Percentiles rank a stretch among this genome's conserved stretches.
Evolutionary conservation across 169 alveolate genomes (phyloP).

Genomic region (Besnoitia besnoiti): DNA sequence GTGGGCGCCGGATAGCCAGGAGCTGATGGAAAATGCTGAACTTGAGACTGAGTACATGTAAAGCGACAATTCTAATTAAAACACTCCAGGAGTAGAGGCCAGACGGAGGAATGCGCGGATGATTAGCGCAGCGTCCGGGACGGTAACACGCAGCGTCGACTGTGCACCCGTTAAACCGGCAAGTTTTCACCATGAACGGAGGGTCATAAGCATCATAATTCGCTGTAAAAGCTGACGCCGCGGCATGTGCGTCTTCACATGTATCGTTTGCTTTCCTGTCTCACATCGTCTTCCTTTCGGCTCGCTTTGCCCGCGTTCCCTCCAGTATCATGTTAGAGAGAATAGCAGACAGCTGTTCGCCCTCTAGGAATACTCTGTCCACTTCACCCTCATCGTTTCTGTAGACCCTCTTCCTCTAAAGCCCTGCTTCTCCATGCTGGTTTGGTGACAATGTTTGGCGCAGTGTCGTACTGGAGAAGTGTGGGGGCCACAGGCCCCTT

Average conservation of each 20-base stretch:
- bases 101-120: no score
- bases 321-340: neutral
- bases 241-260: neutral
- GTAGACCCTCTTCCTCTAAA: neutral
- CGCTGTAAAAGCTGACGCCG: no score
- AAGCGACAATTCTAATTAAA: no score
- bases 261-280: neutral
- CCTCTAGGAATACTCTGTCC: neutral
- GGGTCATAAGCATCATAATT: no score
- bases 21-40: slow-evolving; percentile 25
- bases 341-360: neutral
- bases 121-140: no score
- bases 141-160: no score
- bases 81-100: no score
- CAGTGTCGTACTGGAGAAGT: neutral
- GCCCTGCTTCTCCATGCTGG: neutral
- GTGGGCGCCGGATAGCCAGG: neutral
- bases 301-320: neutral
- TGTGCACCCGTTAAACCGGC: no score
- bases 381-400: neutral
- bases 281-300: neutral
- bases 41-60: slow-evolving; percentile 41
- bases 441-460: neutral
- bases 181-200: no score
- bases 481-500: neutral